Percentiles rank a stretch among this genome's conserved stretches.
Evolutionary conservation across 208 protist species (phyloP).

Genomic region (Leishmania turanica): DNA sequence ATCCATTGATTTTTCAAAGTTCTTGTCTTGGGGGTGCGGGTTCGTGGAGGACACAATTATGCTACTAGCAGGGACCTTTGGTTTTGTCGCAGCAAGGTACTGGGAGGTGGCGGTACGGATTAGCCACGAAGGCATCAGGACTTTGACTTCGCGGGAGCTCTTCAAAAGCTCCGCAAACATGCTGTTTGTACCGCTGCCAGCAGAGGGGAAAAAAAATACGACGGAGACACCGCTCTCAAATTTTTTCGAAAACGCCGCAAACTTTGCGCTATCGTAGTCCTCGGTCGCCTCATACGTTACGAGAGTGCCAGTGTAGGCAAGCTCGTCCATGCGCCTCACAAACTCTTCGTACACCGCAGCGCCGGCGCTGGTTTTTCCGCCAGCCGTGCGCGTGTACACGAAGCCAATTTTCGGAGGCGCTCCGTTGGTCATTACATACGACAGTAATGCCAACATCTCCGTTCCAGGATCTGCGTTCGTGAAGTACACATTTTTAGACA

Average conservation of each 20-base stretch:
- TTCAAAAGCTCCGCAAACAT: slow-evolving; percentile 5
- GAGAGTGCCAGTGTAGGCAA: not conserved
- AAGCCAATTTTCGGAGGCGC: slow-evolving; percentile 20
- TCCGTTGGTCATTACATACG: slow-evolving; percentile 4
- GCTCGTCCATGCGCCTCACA: not conserved
- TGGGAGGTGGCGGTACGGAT: slow-evolving; percentile 1
- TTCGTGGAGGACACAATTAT: slow-evolving; percentile 22
- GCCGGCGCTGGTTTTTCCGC: not conserved
- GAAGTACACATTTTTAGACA: slow-evolving; percentile 15
- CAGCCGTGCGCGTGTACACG: slow-evolving; percentile 1
- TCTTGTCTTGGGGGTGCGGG: slow-evolving; percentile 22
- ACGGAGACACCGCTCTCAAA: not conserved
- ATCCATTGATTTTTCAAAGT: not conserved
- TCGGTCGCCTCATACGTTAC: not conserved
- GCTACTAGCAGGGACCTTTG: not conserved
- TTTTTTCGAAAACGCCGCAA: not conserved
- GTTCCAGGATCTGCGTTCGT: slow-evolving; percentile 19
- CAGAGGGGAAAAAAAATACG: slow-evolving; percentile 17
- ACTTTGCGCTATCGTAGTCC: not conserved
- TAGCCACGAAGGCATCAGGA: slow-evolving; percentile 25
- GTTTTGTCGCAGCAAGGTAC: not conserved
- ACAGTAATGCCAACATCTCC: slow-evolving; percentile 30
- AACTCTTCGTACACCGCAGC: slow-evolving; percentile 8
- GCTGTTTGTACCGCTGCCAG: not conserved
- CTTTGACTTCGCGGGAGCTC: not conserved